Evolutionary conservation across 2,329 filamentous ascomycete species (phyloP).

Genomic region (Colletotrichum phormii): DNA sequence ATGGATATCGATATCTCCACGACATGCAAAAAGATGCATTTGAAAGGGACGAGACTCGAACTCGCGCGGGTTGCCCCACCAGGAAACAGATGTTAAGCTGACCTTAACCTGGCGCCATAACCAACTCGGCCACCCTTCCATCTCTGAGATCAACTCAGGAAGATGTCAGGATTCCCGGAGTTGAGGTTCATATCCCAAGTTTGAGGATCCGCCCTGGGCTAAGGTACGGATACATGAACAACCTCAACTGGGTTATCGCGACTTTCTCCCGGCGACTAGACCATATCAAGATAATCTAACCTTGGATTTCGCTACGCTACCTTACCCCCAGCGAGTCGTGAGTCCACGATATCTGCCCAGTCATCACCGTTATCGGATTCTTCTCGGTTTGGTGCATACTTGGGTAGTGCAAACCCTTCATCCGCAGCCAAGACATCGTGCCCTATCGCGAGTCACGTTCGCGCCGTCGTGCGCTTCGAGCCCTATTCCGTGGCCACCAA

Average conservation of each 20-base stretch:
- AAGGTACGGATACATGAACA: too few species aligned
- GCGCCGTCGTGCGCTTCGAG: background rate
- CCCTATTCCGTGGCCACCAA: slow-evolving; percentile 13
- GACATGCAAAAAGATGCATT: rapidly evolving
- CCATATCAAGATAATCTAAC: background rate
- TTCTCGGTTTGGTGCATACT: background rate
- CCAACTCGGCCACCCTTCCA: slow-evolving; percentile 37
- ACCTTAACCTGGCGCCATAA: slow-evolving; percentile 38
- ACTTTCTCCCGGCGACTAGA: background rate
- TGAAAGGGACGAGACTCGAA: slow-evolving; percentile 38
- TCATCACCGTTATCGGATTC: background rate
- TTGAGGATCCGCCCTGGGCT: too few species aligned
- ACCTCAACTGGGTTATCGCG: too few species aligned
- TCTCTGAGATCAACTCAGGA: rapidly evolving
- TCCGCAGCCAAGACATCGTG: background rate
- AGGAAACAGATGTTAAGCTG: slow-evolving; percentile 36
- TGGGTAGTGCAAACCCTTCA: background rate
- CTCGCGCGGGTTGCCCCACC: slow-evolving; percentile 37
- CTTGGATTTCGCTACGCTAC: background rate
- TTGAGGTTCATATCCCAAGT: background rate
- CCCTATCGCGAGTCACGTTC: background rate
- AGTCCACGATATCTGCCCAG: background rate
- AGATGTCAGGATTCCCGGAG: rapidly evolving
- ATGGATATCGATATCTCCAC: too few species aligned
- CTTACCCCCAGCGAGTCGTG: background rate